These are phyloP conservation scores for Phytophthora brassicae DNA, from an alignment of 352 stramenopile genomes.

Conservation along the genomic window DNA sequence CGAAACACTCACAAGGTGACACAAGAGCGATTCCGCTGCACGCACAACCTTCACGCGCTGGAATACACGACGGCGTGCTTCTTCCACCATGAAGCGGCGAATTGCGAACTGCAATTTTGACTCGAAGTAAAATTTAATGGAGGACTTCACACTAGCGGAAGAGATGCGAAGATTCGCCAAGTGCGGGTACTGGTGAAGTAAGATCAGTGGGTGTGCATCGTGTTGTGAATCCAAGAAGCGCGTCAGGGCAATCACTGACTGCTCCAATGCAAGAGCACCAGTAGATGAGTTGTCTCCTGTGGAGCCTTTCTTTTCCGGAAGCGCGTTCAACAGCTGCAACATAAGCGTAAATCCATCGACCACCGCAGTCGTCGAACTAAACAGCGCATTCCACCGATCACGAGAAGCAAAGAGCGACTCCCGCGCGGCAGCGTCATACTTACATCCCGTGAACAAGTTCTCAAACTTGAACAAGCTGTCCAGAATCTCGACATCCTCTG, in stretches of 20 bases:
- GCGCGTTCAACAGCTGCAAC: conserved; percentile 50
- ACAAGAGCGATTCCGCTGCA: conserved; percentile 51
- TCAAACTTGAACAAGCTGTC: conserved; percentile 51
- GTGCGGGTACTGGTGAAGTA: conserved; percentile 55
- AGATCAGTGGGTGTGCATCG: conserved; percentile 40
- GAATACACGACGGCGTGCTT: conserved; percentile 55
- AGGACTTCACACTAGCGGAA: conserved; percentile 43
- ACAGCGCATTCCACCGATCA: conserved; percentile 44
- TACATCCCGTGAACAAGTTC: conserved; percentile 45
- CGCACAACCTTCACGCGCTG: conserved; percentile 47
- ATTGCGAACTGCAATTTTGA: conserved; percentile 61
- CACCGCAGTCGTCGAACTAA: conserved; percentile 39
- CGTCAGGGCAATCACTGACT: conserved; percentile 38
- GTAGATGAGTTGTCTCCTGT: conserved; percentile 27
- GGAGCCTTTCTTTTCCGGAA: conserved; percentile 40
- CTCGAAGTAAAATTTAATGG: conserved; percentile 47
- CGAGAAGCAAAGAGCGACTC: conserved; percentile 45
- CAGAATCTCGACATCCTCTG: conserved; percentile 46
- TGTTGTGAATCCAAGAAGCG: conserved; percentile 38
- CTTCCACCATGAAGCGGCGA: conserved; percentile 55
- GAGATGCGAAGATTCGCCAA: conserved; percentile 53
- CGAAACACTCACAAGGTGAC: conserved; percentile 56
- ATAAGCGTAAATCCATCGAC: conserved; percentile 60
- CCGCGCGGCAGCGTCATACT: conserved; percentile 39
- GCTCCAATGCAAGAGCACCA: conserved; percentile 39